Conservation (phyloP, 306 rosid species). For the Chamaecrista fasciculata region DNA sequence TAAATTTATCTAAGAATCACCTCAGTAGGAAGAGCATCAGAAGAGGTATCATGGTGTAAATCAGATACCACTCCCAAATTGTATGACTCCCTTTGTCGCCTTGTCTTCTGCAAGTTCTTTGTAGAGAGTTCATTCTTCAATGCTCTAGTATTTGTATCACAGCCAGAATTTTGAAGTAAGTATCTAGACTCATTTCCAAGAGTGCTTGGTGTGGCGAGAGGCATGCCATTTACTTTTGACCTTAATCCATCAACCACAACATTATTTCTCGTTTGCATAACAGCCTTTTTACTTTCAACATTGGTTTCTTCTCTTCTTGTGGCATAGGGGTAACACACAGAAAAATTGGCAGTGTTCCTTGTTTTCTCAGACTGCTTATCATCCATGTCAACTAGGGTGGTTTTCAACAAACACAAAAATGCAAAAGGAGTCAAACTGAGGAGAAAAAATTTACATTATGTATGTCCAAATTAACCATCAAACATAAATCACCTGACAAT, state of each 20-base stretch:
- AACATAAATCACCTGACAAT: constrained; percentile 68
- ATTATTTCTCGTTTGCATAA: constrained; percentile 48
- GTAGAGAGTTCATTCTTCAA: constrained; percentile 31
- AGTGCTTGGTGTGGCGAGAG: not conserved
- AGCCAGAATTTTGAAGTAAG: constrained; percentile 24
- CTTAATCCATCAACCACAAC: constrained; percentile 43
- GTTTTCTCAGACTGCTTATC: constrained; percentile 59
- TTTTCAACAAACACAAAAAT: constrained; percentile 33
- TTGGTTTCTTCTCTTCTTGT: constrained; percentile 43
- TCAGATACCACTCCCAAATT: constrained; percentile 36
- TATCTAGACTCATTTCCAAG: constrained; percentile 25
- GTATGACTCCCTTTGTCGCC: constrained; percentile 33
- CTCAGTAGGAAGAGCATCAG: constrained; percentile 64
- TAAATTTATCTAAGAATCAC: constrained; percentile 29
- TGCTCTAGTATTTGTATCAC: constrained; percentile 30
- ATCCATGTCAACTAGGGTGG: constrained; percentile 57
- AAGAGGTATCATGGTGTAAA: constrained; percentile 43
- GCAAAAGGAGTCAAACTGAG: constrained; percentile 31
- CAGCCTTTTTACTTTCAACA: constrained; percentile 52
- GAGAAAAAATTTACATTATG: constrained; percentile 15
- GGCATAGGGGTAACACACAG: constrained; percentile 38
- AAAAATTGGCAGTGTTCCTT: constrained; percentile 42
- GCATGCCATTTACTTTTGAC: constrained; percentile 41
- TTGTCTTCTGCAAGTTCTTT: constrained; percentile 24
- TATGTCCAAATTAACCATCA: constrained; percentile 30